Conservation (phyloP, 2,329 filamentous ascomycete genomes). For the Aspergillus proliferans region DNA sequence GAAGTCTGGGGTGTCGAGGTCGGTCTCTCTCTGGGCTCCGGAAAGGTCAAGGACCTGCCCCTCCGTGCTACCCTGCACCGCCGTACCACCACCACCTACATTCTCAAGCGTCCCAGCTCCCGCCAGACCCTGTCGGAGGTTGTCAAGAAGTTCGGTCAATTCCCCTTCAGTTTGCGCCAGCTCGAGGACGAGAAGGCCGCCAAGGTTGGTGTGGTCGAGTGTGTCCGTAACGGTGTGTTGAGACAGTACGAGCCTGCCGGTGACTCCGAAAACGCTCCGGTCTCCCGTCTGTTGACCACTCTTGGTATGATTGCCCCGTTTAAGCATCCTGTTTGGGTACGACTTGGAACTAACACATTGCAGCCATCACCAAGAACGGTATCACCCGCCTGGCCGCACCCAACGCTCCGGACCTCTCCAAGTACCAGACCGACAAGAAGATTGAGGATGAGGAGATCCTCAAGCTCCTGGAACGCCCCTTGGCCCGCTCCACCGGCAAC, state of each 20-base stretch:
- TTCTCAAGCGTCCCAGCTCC: slow-evolving; percentile 88
- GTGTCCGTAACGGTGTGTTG: slow-evolving; percentile 85
- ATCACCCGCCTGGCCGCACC: slow-evolving; percentile 78
- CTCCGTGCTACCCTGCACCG: slow-evolving; percentile 88
- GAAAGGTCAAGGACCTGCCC: slow-evolving; percentile 89
- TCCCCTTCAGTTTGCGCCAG: slow-evolving; percentile 96
- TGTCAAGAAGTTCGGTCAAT: slow-evolving; percentile 93
- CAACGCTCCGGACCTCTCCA: slow-evolving; percentile 66
- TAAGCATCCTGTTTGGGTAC: no score
- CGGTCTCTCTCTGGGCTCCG: slow-evolving; percentile 80
- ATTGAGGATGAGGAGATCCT: slow-evolving; percentile 93
- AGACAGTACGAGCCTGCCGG: slow-evolving; percentile 94
- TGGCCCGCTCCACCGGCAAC: slow-evolving; percentile 55
- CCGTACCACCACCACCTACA: slow-evolving; percentile 84
- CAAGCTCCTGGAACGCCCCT: slow-evolving; percentile 84
- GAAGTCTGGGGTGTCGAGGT: slow-evolving; percentile 99
- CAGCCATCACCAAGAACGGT: slow-evolving; percentile 97
- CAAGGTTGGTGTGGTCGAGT: slow-evolving; percentile 94
- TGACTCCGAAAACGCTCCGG: slow-evolving; percentile 80
- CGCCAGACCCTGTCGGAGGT: slow-evolving; percentile 89
- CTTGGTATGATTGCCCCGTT: slow-evolving; percentile 61
- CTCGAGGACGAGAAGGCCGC: slow-evolving; percentile 93
- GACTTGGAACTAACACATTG: slow-evolving; percentile 17
- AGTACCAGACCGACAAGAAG: slow-evolving; percentile 94
- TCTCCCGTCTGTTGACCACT: slow-evolving; percentile 82